These are phyloP conservation scores for Boeremia exigua DNA, from an alignment of 2,329 filamentous ascomycete species.

Conservation along the genomic window DNA sequence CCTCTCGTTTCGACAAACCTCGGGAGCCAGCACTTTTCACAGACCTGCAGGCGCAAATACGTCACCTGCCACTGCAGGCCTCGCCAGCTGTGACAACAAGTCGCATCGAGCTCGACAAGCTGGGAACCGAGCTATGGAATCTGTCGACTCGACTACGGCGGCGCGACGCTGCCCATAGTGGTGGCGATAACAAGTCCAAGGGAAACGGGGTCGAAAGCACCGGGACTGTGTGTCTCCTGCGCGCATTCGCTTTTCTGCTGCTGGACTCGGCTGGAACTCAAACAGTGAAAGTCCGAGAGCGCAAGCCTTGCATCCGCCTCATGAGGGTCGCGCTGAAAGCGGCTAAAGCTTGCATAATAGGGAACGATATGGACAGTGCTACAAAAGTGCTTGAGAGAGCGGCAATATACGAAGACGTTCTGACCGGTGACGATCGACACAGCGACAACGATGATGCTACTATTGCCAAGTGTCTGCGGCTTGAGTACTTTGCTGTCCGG, in stretches of 20 bases:
- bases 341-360: slow-evolving; percentile 67
- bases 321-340: slow-evolving; percentile 73
- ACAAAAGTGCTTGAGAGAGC: slow-evolving; percentile 68
- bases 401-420: slow-evolving; percentile 56
- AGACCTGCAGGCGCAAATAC: slow-evolving; percentile 52
- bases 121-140: slow-evolving; percentile 71
- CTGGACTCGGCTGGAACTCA: slow-evolving; percentile 58
- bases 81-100: slow-evolving; percentile 39
- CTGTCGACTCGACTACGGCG: slow-evolving; percentile 60
- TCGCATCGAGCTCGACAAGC: slow-evolving; percentile 59
- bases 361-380: slow-evolving; percentile 63
- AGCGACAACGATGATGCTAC: slow-evolving; percentile 32
- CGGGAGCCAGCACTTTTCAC: slow-evolving; percentile 31
- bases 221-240: slow-evolving; percentile 44
- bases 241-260: slow-evolving; percentile 70
- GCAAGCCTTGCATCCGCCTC: slow-evolving; percentile 58
- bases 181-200: slow-evolving; percentile 41
- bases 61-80: slow-evolving; percentile 43
- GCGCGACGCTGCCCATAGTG: slow-evolving; percentile 10
- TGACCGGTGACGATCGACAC: slow-evolving; percentile 25
- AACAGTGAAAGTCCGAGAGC: slow-evolving; percentile 23
- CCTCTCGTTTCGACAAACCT: slow-evolving; percentile 27
- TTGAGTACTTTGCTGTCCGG: slow-evolving; percentile 71
- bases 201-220: slow-evolving; percentile 22
- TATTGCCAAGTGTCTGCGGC: slow-evolving; percentile 53